Evolutionary conservation across 306 rosid species (phyloP).

Genomic region (Cyamopsis tetragonoloba): DNA sequence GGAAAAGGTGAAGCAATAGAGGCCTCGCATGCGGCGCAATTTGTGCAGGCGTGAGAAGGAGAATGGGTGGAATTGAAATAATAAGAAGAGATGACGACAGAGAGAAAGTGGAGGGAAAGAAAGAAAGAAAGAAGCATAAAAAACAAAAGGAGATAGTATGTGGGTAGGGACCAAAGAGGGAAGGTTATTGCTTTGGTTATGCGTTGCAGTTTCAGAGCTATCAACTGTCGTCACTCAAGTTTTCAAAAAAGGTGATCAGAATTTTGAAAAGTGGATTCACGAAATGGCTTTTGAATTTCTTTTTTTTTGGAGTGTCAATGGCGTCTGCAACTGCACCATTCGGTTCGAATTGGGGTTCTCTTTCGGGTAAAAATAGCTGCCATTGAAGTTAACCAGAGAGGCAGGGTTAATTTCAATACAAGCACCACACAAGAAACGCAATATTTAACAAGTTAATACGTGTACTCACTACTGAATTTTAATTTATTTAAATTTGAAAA

Average conservation of each 20-base stretch:
- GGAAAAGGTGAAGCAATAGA: too few species aligned
- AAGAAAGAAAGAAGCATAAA: neutral
- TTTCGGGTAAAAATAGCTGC: neutral
- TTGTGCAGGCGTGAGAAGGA: neutral
- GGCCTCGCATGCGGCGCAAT: too few species aligned
- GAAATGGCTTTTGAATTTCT: conserved; percentile 1
- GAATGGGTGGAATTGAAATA: neutral
- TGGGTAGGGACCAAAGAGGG: neutral
- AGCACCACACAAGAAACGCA: too few species aligned
- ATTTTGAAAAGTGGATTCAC: neutral
- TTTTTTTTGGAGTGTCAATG: neutral
- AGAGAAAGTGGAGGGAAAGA: conserved; percentile 12
- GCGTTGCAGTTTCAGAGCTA: neutral
- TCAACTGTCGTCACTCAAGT: neutral
- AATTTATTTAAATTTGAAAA: too few species aligned
- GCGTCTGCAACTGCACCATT: neutral
- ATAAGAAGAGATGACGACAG: neutral
- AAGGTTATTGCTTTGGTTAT: neutral
- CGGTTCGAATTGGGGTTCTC: neutral
- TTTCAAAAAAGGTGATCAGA: neutral
- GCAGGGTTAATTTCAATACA: too few species aligned
- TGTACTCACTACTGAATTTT: too few species aligned
- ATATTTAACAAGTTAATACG: too few species aligned
- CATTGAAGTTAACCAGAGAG: conserved; percentile 11
- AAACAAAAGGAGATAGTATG: neutral